Evolutionary conservation across 495 filamentous ascomycete species (phyloP), one percentile per base, ranked within the genome.

Genomic region (Lepidopterella palustris): DNA sequence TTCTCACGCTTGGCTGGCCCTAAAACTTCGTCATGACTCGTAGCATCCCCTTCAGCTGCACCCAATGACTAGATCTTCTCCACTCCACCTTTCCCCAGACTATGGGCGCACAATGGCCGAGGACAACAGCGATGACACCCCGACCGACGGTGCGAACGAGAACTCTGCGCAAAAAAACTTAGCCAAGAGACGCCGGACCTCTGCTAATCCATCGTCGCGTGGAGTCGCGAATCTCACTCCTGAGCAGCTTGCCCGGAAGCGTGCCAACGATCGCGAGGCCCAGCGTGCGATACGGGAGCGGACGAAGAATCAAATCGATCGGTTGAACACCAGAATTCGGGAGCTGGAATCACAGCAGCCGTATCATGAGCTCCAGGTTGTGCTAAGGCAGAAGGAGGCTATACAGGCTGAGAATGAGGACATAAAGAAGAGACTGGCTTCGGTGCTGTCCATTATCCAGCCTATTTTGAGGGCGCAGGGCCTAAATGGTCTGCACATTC

Each of bases 311-410:
- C 68, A 68, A 35, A 74, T 76, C 59, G 71, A 72, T 25, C 55
- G 18, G 21, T 62, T 76, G 18, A 69, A 73, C 51, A 40, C 31
- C 26, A 66, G 72, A 4, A 74, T 76, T 25, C 48, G 51, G 1
- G 72, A 76, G 59, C 63, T 75, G 25, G 69, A 74, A 59, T 63
- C 40, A 35, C 87, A 89, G 72, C 84, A 90, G 67, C 88, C 89
- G 0, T 89, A 88, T 63, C 82, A 85, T 62, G 88, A 95, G 66
- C 80, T 92, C 11, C 87, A 90, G 74, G 73, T 78, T 21, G 86
- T 80, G 11, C 60, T 89, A 32, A 77, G 79, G 32, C 81, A 87
- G 70, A 90, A 87, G 77, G 85, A 88, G 64, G 76, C 79, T 9
- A 79, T 86, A 29, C 78, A 86, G 71, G 79, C 79, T 27, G 88